Percentiles rank a stretch among this genome's conserved stretches.
Evolutionary conservation across 2,329 filamentous ascomycete species (phyloP).

Genomic region (Aspergillus sp.): DNA sequence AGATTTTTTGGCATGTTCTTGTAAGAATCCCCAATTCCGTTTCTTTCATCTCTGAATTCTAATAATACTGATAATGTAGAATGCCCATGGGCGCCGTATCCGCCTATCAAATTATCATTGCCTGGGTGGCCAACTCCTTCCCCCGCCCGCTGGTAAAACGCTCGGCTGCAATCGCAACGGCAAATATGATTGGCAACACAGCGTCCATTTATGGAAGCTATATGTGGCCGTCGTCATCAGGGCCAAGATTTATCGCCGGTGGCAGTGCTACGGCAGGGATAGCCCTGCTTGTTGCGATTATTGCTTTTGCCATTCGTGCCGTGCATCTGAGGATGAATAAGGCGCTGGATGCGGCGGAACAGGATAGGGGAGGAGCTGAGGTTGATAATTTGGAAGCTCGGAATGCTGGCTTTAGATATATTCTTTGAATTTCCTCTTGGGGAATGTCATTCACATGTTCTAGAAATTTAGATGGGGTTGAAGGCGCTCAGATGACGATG

Average conservation of each 20-base stretch:
- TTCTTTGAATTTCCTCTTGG: conserved; percentile 13
- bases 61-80: conserved; percentile 9
- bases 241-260: conserved; percentile 41
- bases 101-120: conserved; percentile 47
- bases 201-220: conserved; percentile 46
- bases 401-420: conserved; percentile 24
- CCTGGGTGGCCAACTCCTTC: conserved; percentile 47
- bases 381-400: not conserved
- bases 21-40: conserved; percentile 13
- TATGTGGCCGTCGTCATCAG: conserved; percentile 38
- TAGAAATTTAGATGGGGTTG: not conserved
- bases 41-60: no score
- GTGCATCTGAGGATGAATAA: conserved; percentile 39
- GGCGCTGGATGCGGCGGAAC: conserved; percentile 29
- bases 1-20: conserved; percentile 66
- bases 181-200: conserved; percentile 46
- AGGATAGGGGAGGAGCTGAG: conserved; percentile 7
- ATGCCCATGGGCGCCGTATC: conserved; percentile 58
- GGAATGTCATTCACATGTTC: not conserved
- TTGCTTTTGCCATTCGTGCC: conserved; percentile 38
- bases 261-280: conserved; percentile 39
- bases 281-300: conserved; percentile 35
- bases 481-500: no score
- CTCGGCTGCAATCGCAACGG: conserved; percentile 44
- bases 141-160: conserved; percentile 49